phyloP scores from a whole-genome alignment of 2,329 filamentous ascomycete species.

The Cladosporium sp. region DNA sequence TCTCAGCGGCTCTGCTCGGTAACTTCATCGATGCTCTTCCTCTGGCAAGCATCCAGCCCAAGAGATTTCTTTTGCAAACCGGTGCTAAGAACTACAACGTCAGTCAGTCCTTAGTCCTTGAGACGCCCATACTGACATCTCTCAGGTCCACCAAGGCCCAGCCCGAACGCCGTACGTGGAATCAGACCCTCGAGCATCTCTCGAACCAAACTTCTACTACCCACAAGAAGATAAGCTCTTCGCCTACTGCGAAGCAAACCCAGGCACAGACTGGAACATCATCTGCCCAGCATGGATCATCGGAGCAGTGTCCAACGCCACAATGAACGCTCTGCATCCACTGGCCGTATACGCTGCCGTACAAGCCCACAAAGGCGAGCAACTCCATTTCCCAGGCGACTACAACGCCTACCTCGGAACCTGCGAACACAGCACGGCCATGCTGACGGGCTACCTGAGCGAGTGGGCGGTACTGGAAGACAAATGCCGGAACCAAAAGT shows the following conservation, averaged over 20 bases:
- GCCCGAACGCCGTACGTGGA: constrained; percentile 42
- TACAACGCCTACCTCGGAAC: constrained; percentile 41
- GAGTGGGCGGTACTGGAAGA: constrained; percentile 47
- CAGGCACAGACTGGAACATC: constrained; percentile 40
- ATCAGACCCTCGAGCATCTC: constrained; percentile 38
- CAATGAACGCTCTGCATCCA: constrained; percentile 47
- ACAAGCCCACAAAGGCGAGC: constrained; percentile 37
- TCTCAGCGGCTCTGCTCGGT: constrained; percentile 43
- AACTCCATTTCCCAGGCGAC: constrained; percentile 43
- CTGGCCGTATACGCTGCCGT: constrained; percentile 49
- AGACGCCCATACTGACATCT: background rate
- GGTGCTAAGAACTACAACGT: constrained; percentile 50
- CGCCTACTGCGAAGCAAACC: constrained; percentile 37
- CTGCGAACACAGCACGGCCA: constrained; percentile 40
- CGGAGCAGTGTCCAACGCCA: constrained; percentile 45
- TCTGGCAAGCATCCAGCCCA: constrained; percentile 39
- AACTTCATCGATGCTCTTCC: constrained; percentile 47
- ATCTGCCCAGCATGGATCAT: constrained; percentile 46
- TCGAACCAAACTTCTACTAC: constrained; percentile 50
- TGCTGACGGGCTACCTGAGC: constrained; percentile 45
- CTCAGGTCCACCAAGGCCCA: constrained; percentile 41
- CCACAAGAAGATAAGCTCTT: constrained; percentile 48
- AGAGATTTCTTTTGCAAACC: constrained; percentile 47
- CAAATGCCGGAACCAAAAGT: constrained; percentile 39
- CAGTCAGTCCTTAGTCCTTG: background rate